Base-by-base conservation (phyloP, 306 rosid genomes). In the Malus fusca region DNA sequence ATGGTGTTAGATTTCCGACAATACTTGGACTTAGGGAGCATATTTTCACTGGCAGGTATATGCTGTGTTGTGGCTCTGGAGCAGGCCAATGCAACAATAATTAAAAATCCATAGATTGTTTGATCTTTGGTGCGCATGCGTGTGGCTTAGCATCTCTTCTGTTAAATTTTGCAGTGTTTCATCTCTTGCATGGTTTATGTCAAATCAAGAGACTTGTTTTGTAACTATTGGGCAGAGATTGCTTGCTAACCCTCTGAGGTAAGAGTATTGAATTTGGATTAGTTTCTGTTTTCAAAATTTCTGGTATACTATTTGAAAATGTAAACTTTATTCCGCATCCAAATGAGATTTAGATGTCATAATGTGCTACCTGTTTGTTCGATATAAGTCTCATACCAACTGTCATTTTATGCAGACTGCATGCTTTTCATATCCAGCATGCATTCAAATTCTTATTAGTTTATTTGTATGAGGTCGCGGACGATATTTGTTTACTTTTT, bases 111-210 rank as follows among this genome's bases (percentile, higher is more conserved):
- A 66, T 35, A 11, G 2, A 30, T 31, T 17, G 13, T 30, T 64
- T 17, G 30, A 26, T 61, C 55, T 60, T 55, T 15, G 31, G 21
- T 65, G 33, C 42, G 37, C 14, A 72, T 80, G 35, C 40, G 66
- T 70, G 55, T 65, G 65, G 48, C 43, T 74, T 68, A 62, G 76
- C 55, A 52, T 72, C 58, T 75, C 66, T 73, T 30, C 63, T 59
- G 68, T 31, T 67, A 76, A 76, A 78, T 66, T 80, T 62, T 88
- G 89, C 91, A 92, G 98, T 95, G 98, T 95, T 78, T 95, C 98
- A 44, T 95, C 97, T 68, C 96, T 95, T 79, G 98, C 97, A 4
- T 92, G 97, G 98, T 95, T 95, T 79, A 95, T 95, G 98, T 95
- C 98, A 26, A 89, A 89, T 85, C 98, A 95, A 77, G 98, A 95